Percentiles rank a stretch among this genome's conserved stretches.
These are phyloP conservation scores for Puccinia polysora DNA, from an alignment of 1,284 basidiomycete genomes.

Conservation along the genomic window DNA sequence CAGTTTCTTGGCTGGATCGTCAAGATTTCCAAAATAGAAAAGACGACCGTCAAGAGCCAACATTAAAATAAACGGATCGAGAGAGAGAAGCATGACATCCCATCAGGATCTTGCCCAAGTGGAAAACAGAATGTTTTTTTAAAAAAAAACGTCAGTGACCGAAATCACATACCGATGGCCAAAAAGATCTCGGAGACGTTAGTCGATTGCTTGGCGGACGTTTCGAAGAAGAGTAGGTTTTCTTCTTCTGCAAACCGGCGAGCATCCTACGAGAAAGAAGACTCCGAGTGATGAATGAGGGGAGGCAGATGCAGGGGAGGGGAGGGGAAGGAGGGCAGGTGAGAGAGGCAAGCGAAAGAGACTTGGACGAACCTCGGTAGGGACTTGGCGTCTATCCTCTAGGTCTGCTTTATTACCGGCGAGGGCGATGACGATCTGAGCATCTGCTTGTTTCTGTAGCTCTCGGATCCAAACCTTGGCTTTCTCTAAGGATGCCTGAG, in stretches of 20 bases:
- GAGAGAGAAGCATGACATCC: not conserved
- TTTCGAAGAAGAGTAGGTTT: constrained; percentile 90
- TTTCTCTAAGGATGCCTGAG: constrained; percentile 76
- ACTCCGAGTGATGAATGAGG: not conserved
- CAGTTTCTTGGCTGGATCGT: constrained; percentile 19
- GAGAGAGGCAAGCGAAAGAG: not conserved
- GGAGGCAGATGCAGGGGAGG: not conserved
- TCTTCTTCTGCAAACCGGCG: constrained; percentile 92
- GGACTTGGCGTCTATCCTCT: constrained; percentile 65
- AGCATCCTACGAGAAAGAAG: constrained; percentile 61
- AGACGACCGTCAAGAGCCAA: not conserved
- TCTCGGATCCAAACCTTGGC: constrained; percentile 95
- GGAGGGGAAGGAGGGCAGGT: not conserved
- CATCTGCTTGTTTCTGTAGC: constrained; percentile 93
- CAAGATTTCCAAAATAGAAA: not conserved
- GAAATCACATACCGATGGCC: constrained; percentile 65
- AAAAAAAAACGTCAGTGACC: not conserved
- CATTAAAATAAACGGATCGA: not conserved
- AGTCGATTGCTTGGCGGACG: constrained; percentile 87
- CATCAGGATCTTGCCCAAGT: too few relatives aligned
- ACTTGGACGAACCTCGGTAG: constrained; percentile 56
- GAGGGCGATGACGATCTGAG: constrained; percentile 88
- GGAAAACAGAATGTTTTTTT: not conserved
- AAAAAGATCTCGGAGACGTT: constrained; percentile 84
- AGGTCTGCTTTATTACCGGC: constrained; percentile 94